Base-by-base conservation (phyloP, 257 asterid species). In the Solanum appendiculatum region DNA sequence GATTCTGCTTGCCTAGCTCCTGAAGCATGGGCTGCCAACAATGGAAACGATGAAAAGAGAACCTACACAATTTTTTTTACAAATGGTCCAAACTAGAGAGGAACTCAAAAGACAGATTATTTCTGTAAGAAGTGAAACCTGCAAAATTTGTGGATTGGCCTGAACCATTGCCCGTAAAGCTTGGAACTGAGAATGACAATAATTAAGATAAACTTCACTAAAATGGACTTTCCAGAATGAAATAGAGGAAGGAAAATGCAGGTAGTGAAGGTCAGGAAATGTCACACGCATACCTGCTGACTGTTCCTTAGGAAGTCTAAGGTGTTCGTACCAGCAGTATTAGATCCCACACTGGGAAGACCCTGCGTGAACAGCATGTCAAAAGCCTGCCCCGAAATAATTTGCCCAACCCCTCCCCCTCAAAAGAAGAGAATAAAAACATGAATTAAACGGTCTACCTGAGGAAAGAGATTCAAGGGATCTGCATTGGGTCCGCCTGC, bases 1-100 rank as follows among this genome's bases (percentile, higher is more conserved):
- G 99, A 88, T 96, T 95, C 92, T 95, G 95, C 92, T 92, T 96
- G 40, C 96, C 99, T 84, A 96, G 90, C 87, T 95, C 98, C 87
- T 94, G 98, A 92, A 96, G 98, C 98, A 95, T 92, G 88, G 98
- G 97, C 98, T 95, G 96, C 89, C 87, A 86, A 86, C 75, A 86
- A 58, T 85, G 44, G 64, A n/a, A 86, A 89, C 58, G 87, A 86
- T 88, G 88, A 86, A 37, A 86, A 70, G 21, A 5, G 29, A 70
- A 86, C 36, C 66, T 34, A 86, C 48, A 7, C 29, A 21, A 21
- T 6, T 2, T 85, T 51, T 11, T 69, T 42, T 23, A 23, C 29
- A 85, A 40, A 8, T 21, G 25, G 63, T 15, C 27, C 84, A 78
- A 27, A 75, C 73, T 18, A 69, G 56, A 33, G 78, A 72, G 5